phyloP scores from a whole-genome alignment of 176 grass and related monocot genomes.

The Chloris gayana region DNA sequence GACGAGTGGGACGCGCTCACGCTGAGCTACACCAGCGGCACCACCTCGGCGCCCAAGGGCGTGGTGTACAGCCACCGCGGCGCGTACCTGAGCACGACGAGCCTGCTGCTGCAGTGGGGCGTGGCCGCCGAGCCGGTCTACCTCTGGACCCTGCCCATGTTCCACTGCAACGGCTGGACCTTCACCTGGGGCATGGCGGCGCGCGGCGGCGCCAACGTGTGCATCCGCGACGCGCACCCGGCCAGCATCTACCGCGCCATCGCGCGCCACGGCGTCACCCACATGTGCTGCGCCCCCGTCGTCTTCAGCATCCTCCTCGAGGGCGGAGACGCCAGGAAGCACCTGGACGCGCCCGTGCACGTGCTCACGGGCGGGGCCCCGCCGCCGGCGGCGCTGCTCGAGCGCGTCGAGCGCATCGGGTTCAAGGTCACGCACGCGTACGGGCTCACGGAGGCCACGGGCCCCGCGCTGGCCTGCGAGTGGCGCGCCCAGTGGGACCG shows the following conservation, averaged over 20 bases:
- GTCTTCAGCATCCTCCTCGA: neutral
- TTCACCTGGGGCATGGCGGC: constrained; percentile 81
- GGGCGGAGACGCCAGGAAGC: neutral
- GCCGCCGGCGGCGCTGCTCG: constrained; percentile 58
- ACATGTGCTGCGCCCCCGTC: neutral
- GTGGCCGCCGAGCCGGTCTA: constrained; percentile 62
- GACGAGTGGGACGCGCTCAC: constrained; percentile 76
- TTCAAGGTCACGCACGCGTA: constrained; percentile 73
- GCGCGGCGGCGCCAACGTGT: constrained; percentile 67
- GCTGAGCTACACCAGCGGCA: constrained; percentile 73
- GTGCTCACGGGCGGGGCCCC: constrained; percentile 67
- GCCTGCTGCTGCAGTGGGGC: constrained; percentile 61
- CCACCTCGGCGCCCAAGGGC: constrained; percentile 72
- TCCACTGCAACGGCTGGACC: constrained; percentile 88
- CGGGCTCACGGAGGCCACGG: constrained; percentile 76
- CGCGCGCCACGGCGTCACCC: neutral
- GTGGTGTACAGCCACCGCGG: constrained; percentile 80
- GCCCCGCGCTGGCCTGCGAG: constrained; percentile 69
- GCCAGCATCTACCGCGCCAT: neutral
- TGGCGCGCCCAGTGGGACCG: constrained; percentile 73
- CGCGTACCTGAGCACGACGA: constrained; percentile 42
- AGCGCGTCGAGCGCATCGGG: constrained; percentile 54
- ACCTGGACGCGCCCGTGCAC: constrained; percentile 4
- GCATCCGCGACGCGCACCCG: neutral
- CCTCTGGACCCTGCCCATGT: constrained; percentile 87